Percentiles rank a stretch among this genome's conserved stretches.
phyloP scores from a whole-genome alignment of 2,329 filamentous ascomycete genomes.

The Fusarium anguioides region DNA sequence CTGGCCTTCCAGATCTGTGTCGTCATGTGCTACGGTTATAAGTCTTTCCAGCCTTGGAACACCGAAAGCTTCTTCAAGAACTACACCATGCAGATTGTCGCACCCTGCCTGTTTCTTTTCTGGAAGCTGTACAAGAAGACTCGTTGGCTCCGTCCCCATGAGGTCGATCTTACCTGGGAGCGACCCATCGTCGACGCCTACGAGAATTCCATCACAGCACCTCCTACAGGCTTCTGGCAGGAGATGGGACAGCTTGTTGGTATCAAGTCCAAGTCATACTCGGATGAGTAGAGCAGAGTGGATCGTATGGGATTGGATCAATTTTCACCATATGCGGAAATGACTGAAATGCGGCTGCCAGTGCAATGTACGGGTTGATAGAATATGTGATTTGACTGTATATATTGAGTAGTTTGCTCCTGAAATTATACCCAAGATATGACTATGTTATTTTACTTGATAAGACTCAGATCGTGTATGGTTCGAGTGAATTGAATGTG shows the following conservation, averaged over 20 bases:
- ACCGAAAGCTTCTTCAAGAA: conserved; percentile 61
- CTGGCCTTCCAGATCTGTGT: conserved; percentile 56
- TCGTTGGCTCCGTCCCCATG: conserved; percentile 61
- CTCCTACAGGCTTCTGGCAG: conserved; percentile 65
- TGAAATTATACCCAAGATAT: conserved; percentile 44
- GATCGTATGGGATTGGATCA: background rate
- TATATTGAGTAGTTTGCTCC: conserved; percentile 17
- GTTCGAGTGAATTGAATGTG: background rate
- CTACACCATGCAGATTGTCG: conserved; percentile 68
- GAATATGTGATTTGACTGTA: conserved; percentile 23
- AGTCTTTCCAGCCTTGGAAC: conserved; percentile 61
- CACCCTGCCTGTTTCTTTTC: conserved; percentile 63
- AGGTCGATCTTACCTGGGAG: conserved; percentile 71
- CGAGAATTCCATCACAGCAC: conserved; percentile 61
- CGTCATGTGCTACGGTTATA: conserved; percentile 67
- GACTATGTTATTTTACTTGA: conserved; percentile 18
- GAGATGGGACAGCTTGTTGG: conserved; percentile 56
- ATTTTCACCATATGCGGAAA: background rate
- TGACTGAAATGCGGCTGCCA: conserved; percentile 1
- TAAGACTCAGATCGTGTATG: background rate
- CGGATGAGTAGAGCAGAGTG: conserved; percentile 8
- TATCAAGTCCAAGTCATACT: conserved; percentile 18
- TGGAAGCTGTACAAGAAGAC: conserved; percentile 75
- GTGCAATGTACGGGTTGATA: conserved; percentile 26
- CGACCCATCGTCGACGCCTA: conserved; percentile 69